Evolutionary conservation across 352 stramenopile species (phyloP).

Genomic region (Phytophthora melonis): DNA sequence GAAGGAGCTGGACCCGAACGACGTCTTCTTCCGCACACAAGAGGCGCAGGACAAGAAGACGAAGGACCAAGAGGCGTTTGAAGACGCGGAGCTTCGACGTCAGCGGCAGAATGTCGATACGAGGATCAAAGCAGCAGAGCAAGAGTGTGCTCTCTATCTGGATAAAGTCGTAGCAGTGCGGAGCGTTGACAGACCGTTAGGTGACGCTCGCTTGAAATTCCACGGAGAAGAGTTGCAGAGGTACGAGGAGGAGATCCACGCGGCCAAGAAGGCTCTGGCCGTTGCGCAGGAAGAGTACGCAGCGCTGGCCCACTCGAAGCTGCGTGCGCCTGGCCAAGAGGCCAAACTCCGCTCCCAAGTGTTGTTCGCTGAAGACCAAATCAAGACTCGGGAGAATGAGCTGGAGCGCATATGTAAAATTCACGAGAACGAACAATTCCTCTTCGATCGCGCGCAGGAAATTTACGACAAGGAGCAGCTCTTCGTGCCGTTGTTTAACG

Average conservation of each 20-base stretch:
- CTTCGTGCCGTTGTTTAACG: slow-evolving; percentile 72
- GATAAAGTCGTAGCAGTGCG: slow-evolving; percentile 51
- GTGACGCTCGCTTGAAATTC: slow-evolving; percentile 63
- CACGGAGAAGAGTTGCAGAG: slow-evolving; percentile 65
- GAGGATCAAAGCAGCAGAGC: slow-evolving; percentile 52
- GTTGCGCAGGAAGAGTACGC: slow-evolving; percentile 77
- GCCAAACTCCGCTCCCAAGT: slow-evolving; percentile 70
- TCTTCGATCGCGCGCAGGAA: slow-evolving; percentile 69
- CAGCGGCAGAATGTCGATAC: slow-evolving; percentile 55
- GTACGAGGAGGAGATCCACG: slow-evolving; percentile 56
- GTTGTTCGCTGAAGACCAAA: slow-evolving; percentile 80
- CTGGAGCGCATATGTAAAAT: slow-evolving; percentile 58
- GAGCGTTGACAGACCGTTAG: slow-evolving; percentile 54
- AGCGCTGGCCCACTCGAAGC: slow-evolving; percentile 60
- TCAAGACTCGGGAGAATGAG: slow-evolving; percentile 66
- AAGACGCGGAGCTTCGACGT: slow-evolving; percentile 62
- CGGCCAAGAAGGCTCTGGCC: slow-evolving; percentile 52
- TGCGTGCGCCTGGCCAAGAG: slow-evolving; percentile 56
- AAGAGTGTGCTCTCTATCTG: slow-evolving; percentile 47
- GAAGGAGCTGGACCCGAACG: slow-evolving; percentile 78
- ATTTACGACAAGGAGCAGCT: slow-evolving; percentile 65
- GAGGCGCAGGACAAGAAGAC: slow-evolving; percentile 71
- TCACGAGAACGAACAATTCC: slow-evolving; percentile 80
- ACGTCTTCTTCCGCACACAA: slow-evolving; percentile 80
- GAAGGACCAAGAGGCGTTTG: slow-evolving; percentile 56